Percentiles rank a stretch among this genome's conserved stretches.
These are phyloP conservation scores for Aureobasidium namibiae DNA, from an alignment of 2,329 filamentous ascomycete species.

Conservation along the genomic window DNA sequence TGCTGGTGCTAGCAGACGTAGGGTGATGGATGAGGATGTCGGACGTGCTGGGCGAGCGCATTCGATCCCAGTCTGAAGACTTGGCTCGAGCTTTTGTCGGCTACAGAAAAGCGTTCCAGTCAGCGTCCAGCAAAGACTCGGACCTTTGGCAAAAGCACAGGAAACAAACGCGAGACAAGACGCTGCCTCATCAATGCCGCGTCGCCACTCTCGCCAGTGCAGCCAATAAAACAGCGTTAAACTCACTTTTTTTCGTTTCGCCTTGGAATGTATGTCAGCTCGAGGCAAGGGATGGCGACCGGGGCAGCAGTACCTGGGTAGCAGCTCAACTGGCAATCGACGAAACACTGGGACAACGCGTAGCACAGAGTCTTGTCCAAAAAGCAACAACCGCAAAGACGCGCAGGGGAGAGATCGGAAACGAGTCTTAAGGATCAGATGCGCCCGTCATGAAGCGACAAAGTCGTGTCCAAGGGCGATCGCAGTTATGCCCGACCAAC, in stretches of 20 bases:
- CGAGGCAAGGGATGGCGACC: conserved; percentile 6
- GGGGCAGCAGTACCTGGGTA: background rate
- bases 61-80: background rate
- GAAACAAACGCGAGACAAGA: background rate
- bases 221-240: conserved; percentile 7
- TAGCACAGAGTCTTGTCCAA: background rate
- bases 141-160: background rate
- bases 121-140: background rate
- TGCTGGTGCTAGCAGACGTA: background rate
- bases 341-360: background rate
- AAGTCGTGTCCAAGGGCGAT: conserved; percentile 1
- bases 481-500: conserved; percentile 10
- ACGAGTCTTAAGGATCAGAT: conserved; percentile 9
- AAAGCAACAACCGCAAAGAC: background rate
- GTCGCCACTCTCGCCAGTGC: conserved; percentile 1
- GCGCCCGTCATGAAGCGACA: conserved; percentile 9
- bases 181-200: background rate
- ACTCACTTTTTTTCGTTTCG: conserved; percentile 6
- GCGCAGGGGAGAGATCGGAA: background rate
- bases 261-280: conserved; percentile 11
- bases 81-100: conserved; percentile 5
- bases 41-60: background rate
- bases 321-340: background rate
- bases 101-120: background rate
- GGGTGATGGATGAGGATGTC: conserved; percentile 1